Evolutionary conservation across 2,329 filamentous ascomycete species (phyloP).

Genomic region (Fusarium drepaniforme): DNA sequence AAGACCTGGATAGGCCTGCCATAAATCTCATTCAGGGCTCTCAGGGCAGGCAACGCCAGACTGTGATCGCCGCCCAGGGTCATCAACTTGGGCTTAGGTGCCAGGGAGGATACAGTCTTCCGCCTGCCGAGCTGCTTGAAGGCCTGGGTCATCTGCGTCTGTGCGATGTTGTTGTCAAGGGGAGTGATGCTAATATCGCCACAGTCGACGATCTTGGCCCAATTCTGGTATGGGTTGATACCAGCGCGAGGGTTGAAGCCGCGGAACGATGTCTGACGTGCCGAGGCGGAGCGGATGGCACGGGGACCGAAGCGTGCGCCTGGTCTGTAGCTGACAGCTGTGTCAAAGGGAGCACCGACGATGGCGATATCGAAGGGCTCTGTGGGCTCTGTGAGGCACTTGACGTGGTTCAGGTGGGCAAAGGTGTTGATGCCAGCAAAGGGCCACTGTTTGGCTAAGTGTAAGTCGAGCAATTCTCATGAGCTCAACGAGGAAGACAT

Average conservation of each 20-base stretch:
- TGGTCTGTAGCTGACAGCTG: conserved; percentile 74
- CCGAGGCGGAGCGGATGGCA: conserved; percentile 86
- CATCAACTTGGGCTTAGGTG: conserved; percentile 67
- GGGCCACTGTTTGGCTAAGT: conserved; percentile 46
- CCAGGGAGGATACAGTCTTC: conserved; percentile 51
- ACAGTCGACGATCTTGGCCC: conserved; percentile 88
- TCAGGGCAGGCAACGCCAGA: conserved; percentile 75
- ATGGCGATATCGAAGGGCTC: conserved; percentile 78
- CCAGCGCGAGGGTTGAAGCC: conserved; percentile 84
- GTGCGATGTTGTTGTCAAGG: conserved; percentile 85
- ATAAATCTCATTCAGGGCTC: conserved; percentile 73
- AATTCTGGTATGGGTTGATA: conserved; percentile 87
- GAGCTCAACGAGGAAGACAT: conserved; percentile 37
- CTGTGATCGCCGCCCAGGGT: conserved; percentile 82
- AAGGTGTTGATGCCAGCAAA: conserved; percentile 83
- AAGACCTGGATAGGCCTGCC: conserved; percentile 75
- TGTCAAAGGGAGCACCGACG: conserved; percentile 81
- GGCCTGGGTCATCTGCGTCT: conserved; percentile 86
- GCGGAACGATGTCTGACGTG: conserved; percentile 82
- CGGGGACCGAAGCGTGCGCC: conserved; percentile 85
- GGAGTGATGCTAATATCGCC: conserved; percentile 91
- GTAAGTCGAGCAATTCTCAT: conserved; percentile 7
- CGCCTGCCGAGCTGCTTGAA: conserved; percentile 74
- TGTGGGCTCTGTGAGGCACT: conserved; percentile 75
- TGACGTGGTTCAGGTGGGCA: conserved; percentile 76